phyloP scores from a whole-genome alignment of 768 basidiomycete species.

The Glaciozyma martinii region DNA sequence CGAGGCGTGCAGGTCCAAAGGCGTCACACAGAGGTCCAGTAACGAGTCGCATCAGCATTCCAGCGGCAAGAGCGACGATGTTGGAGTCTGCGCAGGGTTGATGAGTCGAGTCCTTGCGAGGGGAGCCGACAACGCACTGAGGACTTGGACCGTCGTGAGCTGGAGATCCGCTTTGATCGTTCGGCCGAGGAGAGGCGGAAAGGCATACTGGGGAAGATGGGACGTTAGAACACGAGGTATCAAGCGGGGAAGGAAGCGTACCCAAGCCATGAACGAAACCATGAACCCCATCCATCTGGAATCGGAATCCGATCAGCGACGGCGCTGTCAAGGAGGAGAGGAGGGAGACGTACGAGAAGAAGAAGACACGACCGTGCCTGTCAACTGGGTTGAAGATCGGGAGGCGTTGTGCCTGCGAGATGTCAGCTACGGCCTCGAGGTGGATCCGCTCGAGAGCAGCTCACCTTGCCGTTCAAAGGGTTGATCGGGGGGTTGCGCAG shows the following conservation, averaged over 20 bases:
- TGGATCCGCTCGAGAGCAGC: too few relatives aligned
- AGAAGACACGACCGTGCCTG: constrained; percentile 49
- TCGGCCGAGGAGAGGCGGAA: constrained; percentile 51
- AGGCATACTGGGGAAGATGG: constrained; percentile 49
- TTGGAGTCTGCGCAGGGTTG: constrained; percentile 1
- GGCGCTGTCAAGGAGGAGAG: constrained; percentile 26
- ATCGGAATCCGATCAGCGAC: too few relatives aligned
- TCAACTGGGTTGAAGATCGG: constrained; percentile 49
- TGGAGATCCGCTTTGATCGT: constrained; percentile 42
- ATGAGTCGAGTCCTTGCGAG: too few relatives aligned
- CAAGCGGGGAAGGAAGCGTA: neutral
- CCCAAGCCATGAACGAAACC: neutral
- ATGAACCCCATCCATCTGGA: neutral
- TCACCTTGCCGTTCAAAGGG: constrained; percentile 47
- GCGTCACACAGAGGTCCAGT: constrained; percentile 50
- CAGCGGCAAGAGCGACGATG: constrained; percentile 38
- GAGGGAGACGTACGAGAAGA: constrained; percentile 34
- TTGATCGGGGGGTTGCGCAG: constrained; percentile 38
- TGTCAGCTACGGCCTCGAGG: too few relatives aligned
- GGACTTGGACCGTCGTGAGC: neutral
- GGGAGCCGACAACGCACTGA: neutral
- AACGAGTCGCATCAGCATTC: constrained; percentile 46
- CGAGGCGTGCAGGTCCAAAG: constrained; percentile 37
- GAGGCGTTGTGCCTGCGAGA: constrained; percentile 41
- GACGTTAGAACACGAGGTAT: neutral